Evolutionary conservation across 1,284 basidiomycete species (phyloP).

Genomic region (Naganishia liquefaciens): DNA sequence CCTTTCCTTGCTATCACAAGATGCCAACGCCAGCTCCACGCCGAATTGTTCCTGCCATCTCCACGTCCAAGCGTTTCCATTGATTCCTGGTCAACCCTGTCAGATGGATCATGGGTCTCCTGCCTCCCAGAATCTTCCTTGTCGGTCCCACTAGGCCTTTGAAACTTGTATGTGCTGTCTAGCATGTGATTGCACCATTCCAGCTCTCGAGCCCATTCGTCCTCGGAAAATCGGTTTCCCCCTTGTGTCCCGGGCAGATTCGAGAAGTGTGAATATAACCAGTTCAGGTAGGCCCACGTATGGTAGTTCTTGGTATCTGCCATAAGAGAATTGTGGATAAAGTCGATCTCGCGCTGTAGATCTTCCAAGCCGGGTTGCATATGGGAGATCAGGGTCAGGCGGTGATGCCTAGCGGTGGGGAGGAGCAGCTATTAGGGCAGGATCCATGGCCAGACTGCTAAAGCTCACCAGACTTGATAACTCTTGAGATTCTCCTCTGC

Average conservation of each 20-base stretch:
- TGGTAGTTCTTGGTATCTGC: conserved; percentile 91
- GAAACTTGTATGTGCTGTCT: conserved; percentile 39
- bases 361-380: conserved; percentile 59
- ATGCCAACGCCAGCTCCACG: conserved; percentile 98
- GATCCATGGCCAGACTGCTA: too few relatives aligned
- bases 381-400: conserved; percentile 68
- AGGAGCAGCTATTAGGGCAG: not conserved
- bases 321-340: conserved; percentile 69
- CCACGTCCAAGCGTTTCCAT: conserved; percentile 38
- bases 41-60: conserved; percentile 93
- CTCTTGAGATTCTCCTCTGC: conserved; percentile 81
- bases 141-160: not conserved
- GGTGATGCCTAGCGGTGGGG: conserved; percentile 66
- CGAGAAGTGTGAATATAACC: conserved; percentile 76
- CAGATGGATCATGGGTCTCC: not conserved
- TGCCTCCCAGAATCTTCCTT: conserved; percentile 20
- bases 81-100: not conserved
- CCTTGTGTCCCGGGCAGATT: conserved; percentile 39
- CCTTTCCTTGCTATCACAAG: conserved; percentile 72
- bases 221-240: conserved; percentile 37
- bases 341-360: conserved; percentile 65
- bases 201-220: conserved; percentile 75
- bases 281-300: conserved; percentile 92
- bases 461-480: conserved; percentile 83
- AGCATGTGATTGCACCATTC: conserved; percentile 76